A percentile compares a stretch with the other conserved stretches of the same genome.
Evolutionary conservation across 2,329 filamentous ascomycete genomes (phyloP).

Genomic region (Bertia moriformis): DNA sequence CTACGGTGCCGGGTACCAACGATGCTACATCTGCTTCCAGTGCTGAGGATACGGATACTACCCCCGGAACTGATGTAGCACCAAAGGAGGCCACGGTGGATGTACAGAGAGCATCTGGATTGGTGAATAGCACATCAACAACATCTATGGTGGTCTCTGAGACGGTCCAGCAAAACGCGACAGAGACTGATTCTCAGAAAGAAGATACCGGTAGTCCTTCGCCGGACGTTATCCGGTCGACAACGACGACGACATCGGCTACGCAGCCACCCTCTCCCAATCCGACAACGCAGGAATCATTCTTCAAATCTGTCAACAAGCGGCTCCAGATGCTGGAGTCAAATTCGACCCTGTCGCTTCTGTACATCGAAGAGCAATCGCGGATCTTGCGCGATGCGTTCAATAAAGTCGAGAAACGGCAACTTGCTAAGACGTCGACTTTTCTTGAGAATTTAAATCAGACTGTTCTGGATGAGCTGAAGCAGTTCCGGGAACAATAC

Average conservation of each 20-base stretch:
- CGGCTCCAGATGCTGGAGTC: slow-evolving; percentile 51
- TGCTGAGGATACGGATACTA: not conserved
- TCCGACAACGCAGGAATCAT: slow-evolving; percentile 55
- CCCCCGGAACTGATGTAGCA: not conserved
- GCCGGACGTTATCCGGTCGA: no score
- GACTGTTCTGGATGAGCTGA: slow-evolving; percentile 45
- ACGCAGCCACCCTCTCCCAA: slow-evolving; percentile 19
- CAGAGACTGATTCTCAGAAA: not conserved
- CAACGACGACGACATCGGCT: slow-evolving; percentile 4
- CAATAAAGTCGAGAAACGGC: slow-evolving; percentile 51
- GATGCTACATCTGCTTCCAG: not conserved
- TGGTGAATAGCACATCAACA: not conserved
- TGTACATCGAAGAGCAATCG: slow-evolving; percentile 62
- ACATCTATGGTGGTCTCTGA: not conserved
- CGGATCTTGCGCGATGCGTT: slow-evolving; percentile 54
- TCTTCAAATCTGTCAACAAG: slow-evolving; percentile 60
- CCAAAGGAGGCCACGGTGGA: not conserved
- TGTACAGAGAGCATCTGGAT: not conserved
- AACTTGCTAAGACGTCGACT: slow-evolving; percentile 43
- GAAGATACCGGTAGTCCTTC: not conserved
- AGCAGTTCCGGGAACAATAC: slow-evolving; percentile 45
- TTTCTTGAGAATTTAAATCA: slow-evolving; percentile 48
- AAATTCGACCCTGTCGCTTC: slow-evolving; percentile 51
- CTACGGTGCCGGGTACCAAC: not conserved
- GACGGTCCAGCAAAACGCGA: not conserved